phyloP scores from a whole-genome alignment of 1,284 basidiomycete species.

The Thecaphora thlaspeos region DNA sequence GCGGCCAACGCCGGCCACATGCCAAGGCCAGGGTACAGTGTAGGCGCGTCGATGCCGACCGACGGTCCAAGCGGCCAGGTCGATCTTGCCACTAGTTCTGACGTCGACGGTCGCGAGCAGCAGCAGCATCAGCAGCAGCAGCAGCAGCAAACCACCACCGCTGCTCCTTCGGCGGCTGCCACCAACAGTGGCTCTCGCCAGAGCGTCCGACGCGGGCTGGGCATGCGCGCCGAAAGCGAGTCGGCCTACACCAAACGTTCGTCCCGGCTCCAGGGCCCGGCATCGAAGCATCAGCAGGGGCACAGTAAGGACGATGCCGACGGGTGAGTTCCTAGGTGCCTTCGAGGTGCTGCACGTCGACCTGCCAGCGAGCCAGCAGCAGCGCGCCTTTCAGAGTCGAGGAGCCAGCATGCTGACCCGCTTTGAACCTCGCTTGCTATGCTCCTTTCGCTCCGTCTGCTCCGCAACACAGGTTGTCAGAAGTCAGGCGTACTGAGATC shows the following conservation, averaged over 20 bases:
- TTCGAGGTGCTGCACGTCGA: slow-evolving; percentile 2
- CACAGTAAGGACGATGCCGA: neutral
- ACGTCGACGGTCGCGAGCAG: no score
- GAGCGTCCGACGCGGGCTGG: slow-evolving; percentile 16
- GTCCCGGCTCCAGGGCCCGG: slow-evolving; percentile 19
- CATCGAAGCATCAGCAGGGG: slow-evolving; percentile 3
- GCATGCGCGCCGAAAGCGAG: slow-evolving; percentile 34
- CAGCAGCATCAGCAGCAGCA: no score
- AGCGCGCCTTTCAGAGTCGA: no score
- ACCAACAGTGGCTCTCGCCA: slow-evolving; percentile 5
- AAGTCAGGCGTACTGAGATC: neutral
- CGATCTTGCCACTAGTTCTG: no score
- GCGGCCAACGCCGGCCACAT: slow-evolving; percentile 17
- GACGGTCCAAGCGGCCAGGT: no score
- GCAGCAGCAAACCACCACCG: no score
- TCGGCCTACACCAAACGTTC: slow-evolving; percentile 19
- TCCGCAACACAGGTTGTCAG: neutral
- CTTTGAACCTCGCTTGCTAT: neutral
- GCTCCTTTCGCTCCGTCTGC: neutral
- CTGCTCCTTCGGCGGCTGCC: no score
- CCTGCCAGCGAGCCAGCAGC: slow-evolving; percentile 10
- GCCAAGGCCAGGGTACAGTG: slow-evolving; percentile 22
- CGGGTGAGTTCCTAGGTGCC: neutral
- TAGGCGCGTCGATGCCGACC: no score
- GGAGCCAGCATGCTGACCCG: neutral